Conservation (phyloP, 139 green algal species). For the Spirogloea muscicola region DNA sequence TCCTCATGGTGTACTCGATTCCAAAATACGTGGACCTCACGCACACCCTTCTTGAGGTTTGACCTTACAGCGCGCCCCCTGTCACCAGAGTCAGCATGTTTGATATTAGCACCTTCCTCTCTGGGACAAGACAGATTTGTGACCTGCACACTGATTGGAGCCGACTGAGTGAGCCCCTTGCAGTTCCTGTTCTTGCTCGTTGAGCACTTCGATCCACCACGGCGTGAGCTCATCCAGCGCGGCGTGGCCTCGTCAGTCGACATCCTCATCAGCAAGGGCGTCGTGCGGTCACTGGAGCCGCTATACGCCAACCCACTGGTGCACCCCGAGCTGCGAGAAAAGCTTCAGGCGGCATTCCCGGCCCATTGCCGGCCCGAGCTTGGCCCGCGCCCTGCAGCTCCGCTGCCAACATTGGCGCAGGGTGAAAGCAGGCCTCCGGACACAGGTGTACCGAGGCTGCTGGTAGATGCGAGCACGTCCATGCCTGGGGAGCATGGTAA, state of each 20-base stretch:
- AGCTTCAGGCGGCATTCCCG: slow-evolving; percentile 18
- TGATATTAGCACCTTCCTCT: too few species aligned
- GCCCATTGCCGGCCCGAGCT: slow-evolving; percentile 7
- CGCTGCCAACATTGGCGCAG: too few species aligned
- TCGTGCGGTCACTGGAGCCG: slow-evolving; percentile 38
- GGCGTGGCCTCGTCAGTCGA: slow-evolving; percentile 18
- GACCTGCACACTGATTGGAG: too few species aligned
- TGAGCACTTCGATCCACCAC: slow-evolving; percentile 25
- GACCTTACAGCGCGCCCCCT: background rate
- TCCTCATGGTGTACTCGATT: slow-evolving; percentile 51
- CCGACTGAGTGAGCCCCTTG: too few species aligned
- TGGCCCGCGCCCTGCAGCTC: too few species aligned
- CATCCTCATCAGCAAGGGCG: slow-evolving; percentile 26
- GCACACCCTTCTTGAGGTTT: slow-evolving; percentile 39
- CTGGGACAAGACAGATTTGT: too few species aligned
- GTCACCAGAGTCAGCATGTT: background rate
- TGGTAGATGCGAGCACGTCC: too few species aligned
- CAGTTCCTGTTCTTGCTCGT: slow-evolving; percentile 43
- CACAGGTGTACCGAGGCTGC: too few species aligned
- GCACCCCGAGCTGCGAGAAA: slow-evolving; percentile 16
- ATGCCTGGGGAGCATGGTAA: too few species aligned
- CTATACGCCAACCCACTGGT: slow-evolving; percentile 10
- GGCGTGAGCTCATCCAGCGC: slow-evolving; percentile 24
- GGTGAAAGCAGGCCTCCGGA: too few species aligned
- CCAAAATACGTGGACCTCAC: slow-evolving; percentile 47